Evolutionary conservation across 164 flowering plant species (phyloP), one percentile per base, ranked within the genome.

Genomic region (Magnolia kwangsiensis): DNA sequence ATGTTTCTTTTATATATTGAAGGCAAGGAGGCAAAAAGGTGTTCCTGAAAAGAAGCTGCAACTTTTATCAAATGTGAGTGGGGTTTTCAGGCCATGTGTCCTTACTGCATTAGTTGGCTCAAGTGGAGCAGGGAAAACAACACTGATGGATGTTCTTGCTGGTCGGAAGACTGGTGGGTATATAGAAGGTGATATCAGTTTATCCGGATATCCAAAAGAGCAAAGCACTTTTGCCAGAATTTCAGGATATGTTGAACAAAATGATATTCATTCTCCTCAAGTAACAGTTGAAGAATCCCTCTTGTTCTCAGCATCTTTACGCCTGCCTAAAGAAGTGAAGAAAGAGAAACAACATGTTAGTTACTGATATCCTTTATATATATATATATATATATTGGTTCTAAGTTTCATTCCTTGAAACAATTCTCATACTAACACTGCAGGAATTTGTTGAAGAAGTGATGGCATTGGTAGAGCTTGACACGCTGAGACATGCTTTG

Each of bases 41-140:
- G 59, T 89, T 76, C 81, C 87, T 50, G 92, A 91, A 73, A 88
- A 71, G 74, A 93, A 71, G 80, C 75, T 95, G 86, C 98, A 95
- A 64, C 93, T 95, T 55, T 78, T 95, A 83, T 88, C 88, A 67
- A 74, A 81, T 63, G 97, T 95, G 37, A 90, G 94, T 70, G 98
- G 98, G 23, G 92, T 88, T 18, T 95, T 95, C 84, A 87, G 92
- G 27, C 98, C 98, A 6, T 98, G 98, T 78, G 94, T 91, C 78
- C 98, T 95, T 74, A 95, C 98, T 31, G 98, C 98, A 76, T 84
- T 95, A 80, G 94, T 95, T 75, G 98, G 98, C n/a, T 82, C 96
- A 69, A 95, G 97, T 86, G 98, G 98, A 51, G 98, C 98, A 0
- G 98, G 98, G 18, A 95, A 95, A 82, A 95, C 98, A 0, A 95